These are phyloP conservation scores for Firmiana major DNA, from an alignment of 345 rosid species.

Conservation along the genomic window DNA sequence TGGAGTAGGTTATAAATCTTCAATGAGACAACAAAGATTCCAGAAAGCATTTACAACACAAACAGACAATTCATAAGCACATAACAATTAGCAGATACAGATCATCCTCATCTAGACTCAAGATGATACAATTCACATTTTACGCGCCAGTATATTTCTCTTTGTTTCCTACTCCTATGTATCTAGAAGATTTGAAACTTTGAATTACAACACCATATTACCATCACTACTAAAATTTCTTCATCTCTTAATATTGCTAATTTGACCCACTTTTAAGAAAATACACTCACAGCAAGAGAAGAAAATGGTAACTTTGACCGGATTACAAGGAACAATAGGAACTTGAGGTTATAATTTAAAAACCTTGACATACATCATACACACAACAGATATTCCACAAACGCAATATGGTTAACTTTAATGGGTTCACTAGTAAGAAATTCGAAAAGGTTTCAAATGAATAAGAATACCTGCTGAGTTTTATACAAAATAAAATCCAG, in stretches of 20 bases:
- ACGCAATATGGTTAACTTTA: neutral
- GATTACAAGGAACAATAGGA: neutral
- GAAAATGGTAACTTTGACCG: neutral
- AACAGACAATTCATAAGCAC: neutral
- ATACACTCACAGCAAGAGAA: neutral
- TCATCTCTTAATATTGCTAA: neutral
- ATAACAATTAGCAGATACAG: neutral
- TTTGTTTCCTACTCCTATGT: neutral
- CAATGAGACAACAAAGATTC: constrained; percentile 5
- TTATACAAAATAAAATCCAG: neutral
- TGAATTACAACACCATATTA: neutral
- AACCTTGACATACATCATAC: neutral
- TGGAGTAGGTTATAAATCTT: constrained; percentile 37
- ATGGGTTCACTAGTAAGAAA: too few species aligned
- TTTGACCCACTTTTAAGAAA: neutral
- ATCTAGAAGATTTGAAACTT: neutral
- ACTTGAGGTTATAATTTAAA: neutral
- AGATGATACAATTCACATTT: constrained; percentile 1
- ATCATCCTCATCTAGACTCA: constrained; percentile 1
- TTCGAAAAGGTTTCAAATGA: neutral
- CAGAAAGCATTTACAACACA: neutral
- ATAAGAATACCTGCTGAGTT: neutral
- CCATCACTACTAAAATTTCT: neutral
- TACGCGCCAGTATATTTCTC: neutral
- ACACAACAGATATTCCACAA: neutral